Percentiles rank a stretch among this genome's conserved stretches.
phyloP scores from a whole-genome alignment of 2,329 filamentous ascomycete species.

The Thelonectria rubi region DNA sequence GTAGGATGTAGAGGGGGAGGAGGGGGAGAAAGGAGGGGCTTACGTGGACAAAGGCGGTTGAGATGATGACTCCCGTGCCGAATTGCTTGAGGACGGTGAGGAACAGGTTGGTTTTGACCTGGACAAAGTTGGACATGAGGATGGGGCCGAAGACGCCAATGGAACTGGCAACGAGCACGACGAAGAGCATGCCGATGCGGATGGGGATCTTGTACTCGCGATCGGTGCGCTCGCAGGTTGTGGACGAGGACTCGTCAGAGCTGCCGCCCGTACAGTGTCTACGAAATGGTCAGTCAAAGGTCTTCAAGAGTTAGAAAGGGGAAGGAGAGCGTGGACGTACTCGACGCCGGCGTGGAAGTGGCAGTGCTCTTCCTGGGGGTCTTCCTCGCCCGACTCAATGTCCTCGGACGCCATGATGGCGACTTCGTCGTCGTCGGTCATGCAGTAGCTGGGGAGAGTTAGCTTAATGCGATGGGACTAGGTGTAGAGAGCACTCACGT shows the following conservation, averaged over 20 bases:
- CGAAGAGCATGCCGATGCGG: conserved; percentile 77
- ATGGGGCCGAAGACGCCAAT: conserved; percentile 77
- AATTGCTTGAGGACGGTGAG: conserved; percentile 77
- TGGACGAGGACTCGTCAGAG: neutral
- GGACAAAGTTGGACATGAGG: conserved; percentile 65
- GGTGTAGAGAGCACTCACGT: conserved; percentile 57
- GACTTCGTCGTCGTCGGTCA: conserved; percentile 35
- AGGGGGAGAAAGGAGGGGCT: conserved; percentile 33
- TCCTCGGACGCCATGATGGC: conserved; percentile 28
- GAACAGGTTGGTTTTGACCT: conserved; percentile 56
- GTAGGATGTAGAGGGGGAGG: fast-evolving
- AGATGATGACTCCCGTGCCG: conserved; percentile 76
- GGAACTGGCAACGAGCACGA: conserved; percentile 72
- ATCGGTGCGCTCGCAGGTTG: conserved; percentile 58
- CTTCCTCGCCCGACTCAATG: conserved; percentile 28
- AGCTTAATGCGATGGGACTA: neutral
- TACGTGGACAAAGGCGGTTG: conserved; percentile 75
- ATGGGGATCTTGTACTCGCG: conserved; percentile 73
- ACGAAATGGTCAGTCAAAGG: neutral
- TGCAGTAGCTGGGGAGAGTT: conserved; percentile 31
- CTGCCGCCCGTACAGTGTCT: conserved; percentile 65
- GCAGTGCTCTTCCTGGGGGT: conserved; percentile 56
- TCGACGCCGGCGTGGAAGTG: conserved; percentile 81
- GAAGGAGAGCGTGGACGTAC: conserved; percentile 53
- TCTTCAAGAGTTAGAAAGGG: neutral